Evolutionary conservation across 129 eudicot genomes (phyloP).

Genomic region (Ambrosia artemisiifolia): DNA sequence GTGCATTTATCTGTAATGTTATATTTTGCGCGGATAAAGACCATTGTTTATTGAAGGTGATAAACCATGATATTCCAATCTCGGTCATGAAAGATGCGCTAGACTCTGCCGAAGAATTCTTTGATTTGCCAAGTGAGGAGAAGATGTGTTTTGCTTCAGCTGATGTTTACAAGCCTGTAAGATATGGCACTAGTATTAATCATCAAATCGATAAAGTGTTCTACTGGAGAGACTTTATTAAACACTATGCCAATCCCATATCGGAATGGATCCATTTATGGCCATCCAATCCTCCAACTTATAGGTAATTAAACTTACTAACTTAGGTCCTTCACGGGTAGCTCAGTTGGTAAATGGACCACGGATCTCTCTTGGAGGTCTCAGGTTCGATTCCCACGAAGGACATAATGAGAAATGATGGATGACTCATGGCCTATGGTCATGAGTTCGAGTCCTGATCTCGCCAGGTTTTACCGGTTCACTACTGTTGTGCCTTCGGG

Average conservation of each 20-base stretch:
- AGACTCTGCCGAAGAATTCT: constrained; percentile 56
- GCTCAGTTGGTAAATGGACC: no score
- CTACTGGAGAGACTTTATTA: constrained; percentile 63
- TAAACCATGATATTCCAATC: constrained; percentile 62
- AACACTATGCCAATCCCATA: constrained; percentile 61
- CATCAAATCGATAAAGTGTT: constrained; percentile 45
- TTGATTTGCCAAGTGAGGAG: constrained; percentile 45
- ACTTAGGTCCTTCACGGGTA: no score
- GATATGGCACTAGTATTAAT: constrained; percentile 79
- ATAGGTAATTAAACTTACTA: constrained; percentile 40
- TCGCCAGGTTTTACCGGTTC: no score
- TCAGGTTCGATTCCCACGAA: no score
- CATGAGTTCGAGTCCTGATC: no score
- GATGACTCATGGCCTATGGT: no score
- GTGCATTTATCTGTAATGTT: background rate
- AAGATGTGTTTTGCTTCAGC: constrained; percentile 52
- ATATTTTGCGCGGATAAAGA: constrained; percentile 13
- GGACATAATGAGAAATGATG: no score
- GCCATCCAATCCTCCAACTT: constrained; percentile 65
- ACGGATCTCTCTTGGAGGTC: no score
- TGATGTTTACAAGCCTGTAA: constrained; percentile 55
- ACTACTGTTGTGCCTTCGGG: no score
- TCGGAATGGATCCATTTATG: constrained; percentile 55
- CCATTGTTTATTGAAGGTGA: constrained; percentile 40
- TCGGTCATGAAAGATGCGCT: constrained; percentile 44